Evolutionary conservation across 108 stramenopile species (phyloP), one percentile per base, ranked within the genome.

Genomic region (Heterococcus sp.): DNA sequence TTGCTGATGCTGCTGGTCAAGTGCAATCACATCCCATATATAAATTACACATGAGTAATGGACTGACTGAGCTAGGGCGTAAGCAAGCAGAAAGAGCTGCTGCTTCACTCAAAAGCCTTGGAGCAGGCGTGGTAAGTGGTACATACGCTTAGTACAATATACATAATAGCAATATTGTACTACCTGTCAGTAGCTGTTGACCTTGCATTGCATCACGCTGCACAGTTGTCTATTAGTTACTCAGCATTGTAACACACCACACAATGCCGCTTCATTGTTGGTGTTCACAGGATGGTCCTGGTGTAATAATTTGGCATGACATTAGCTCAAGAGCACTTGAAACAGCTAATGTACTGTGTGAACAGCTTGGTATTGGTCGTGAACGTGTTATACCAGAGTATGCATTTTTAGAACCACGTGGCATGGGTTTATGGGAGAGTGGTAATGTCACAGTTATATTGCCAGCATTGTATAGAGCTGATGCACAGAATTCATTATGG

Each of bases 21-120:
- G 36, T 81, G 14, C 79, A 81, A 72, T 70, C 79, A n/a, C 79
- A 81, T 65, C 79, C 79, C 3, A 73, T 81, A 36, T 39, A 81
- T 66, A 81, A 81, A 33, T 72, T 81, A 37, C 71, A 81, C 65
- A 38, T 72, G 65, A 39, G 40, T 65, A 81, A 81, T 66, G 32
- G 70, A 0, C 79, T 81, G 31, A 81, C 79, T 4, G 79, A 81
- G 0, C 71, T 64, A 33, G 78, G 78, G 30, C 46, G 46, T 21
- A 58, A 21, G 46, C 46, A 58, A 21, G 46, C 46, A 21, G 46
- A 58, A 21, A 58, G 21, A 21, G 46, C 46, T 8, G 46, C 46
- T 8, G 46, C 8, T 14, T 58, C 46, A 21, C 46, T 58, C 46
- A 58, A 21, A 14, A 21, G 46, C 14, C 21, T 58, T 8, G 46